These are phyloP conservation scores for Camelina laxa DNA, from an alignment of 345 rosid genomes.

Conservation along the genomic window DNA sequence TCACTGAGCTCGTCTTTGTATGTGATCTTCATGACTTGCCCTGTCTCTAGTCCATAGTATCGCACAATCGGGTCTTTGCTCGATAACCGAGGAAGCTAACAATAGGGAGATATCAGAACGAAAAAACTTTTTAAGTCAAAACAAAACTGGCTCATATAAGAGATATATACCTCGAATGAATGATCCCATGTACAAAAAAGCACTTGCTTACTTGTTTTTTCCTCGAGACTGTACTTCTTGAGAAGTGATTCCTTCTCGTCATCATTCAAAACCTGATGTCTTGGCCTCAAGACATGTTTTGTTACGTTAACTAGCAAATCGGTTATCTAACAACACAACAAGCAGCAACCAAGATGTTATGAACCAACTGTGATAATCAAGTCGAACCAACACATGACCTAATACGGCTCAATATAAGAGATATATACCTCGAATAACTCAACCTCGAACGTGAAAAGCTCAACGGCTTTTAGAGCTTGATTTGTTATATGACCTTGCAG, in stretches of 20 bases:
- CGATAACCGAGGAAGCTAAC: slow-evolving; percentile 68
- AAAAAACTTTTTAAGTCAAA: not conserved
- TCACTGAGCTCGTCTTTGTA: slow-evolving; percentile 55
- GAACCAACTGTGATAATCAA: not conserved
- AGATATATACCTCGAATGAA: not conserved
- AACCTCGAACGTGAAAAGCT: slow-evolving; percentile 71
- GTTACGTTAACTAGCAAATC: slow-evolving; percentile 80
- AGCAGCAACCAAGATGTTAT: slow-evolving; percentile 3
- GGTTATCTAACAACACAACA: slow-evolving; percentile 52
- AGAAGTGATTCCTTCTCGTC: slow-evolving; percentile 68
- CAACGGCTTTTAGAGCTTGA: slow-evolving; percentile 74
- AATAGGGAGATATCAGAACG: not conserved
- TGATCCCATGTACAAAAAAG: not conserved
- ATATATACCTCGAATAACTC: slow-evolving; percentile 77
- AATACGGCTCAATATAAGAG: not conserved
- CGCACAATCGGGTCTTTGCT: slow-evolving; percentile 57
- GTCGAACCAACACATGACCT: not conserved
- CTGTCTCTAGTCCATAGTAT: slow-evolving; percentile 73
- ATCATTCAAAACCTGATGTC: slow-evolving; percentile 62
- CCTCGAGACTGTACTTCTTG: slow-evolving; percentile 64
- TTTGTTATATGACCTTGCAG: slow-evolving; percentile 69
- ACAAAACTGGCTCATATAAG: not conserved
- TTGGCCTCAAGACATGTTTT: slow-evolving; percentile 82
- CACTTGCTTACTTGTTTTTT: slow-evolving; percentile 67
- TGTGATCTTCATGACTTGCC: slow-evolving; percentile 67